These are phyloP conservation scores for Coemansia sp. DNA, from an alignment of 192 early-diverging fungal genomes.

Conservation along the genomic window DNA sequence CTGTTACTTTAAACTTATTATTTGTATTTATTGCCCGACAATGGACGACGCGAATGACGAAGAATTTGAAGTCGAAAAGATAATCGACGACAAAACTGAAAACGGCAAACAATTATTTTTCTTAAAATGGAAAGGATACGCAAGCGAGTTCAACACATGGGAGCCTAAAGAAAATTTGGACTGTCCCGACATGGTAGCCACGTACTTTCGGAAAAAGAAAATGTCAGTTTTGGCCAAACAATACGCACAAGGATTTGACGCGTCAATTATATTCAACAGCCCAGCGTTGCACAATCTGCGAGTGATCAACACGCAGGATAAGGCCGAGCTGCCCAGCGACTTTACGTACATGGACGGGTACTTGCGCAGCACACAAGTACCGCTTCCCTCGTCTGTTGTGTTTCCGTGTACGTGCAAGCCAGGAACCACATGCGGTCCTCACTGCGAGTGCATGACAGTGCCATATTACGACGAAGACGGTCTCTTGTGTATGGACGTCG, in stretches of 20 bases:
- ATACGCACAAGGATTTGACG: constrained; percentile 20
- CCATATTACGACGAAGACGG: constrained; percentile 46
- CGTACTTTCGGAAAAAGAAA: constrained; percentile 22
- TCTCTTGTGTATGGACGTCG: constrained; percentile 28
- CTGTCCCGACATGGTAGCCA: constrained; percentile 17
- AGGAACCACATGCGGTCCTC: constrained; percentile 8
- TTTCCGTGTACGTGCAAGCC: constrained; percentile 43
- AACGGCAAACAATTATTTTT: constrained; percentile 18
- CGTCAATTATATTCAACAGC: constrained; percentile 8
- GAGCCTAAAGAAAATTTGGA: constrained; percentile 39
- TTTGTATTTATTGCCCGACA: not conserved
- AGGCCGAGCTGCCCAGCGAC: constrained; percentile 11
- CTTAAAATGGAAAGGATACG: constrained; percentile 46
- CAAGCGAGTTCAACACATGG: constrained; percentile 34
- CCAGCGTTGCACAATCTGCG: constrained; percentile 32
- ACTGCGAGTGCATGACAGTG: constrained; percentile 43
- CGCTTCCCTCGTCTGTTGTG: constrained; percentile 34
- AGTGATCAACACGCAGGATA: constrained; percentile 41
- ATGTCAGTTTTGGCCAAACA: no score
- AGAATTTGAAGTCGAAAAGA: constrained; percentile 30
- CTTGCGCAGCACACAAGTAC: constrained; percentile 27
- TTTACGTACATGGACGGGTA: constrained; percentile 46
- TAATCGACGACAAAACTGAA: constrained; percentile 21
- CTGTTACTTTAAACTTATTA: not conserved
- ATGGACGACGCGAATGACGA: not conserved